Conservation (phyloP, 768 basidiomycete genomes). For the Mrakia frigida region DNA sequence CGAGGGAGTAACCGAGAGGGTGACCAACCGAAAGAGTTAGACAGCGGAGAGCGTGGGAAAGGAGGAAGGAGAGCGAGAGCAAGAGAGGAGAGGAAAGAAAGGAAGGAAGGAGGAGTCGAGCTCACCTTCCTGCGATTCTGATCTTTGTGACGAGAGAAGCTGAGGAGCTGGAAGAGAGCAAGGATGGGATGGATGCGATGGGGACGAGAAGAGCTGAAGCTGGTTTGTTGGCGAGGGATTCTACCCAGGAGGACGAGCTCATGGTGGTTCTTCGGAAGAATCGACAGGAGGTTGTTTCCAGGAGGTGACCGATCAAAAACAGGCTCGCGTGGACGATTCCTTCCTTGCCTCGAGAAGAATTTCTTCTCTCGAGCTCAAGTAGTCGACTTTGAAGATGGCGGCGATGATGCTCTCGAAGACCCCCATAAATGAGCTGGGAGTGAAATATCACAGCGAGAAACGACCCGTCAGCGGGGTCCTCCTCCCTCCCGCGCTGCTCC, state of each 20-base stretch:
- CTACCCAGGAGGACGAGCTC: not conserved
- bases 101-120: not conserved
- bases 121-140: slow-evolving; percentile 20
- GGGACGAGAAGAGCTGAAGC: not conserved
- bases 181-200: not conserved
- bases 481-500: too few species aligned
- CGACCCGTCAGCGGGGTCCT: too few species aligned
- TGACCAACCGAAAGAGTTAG: not conserved
- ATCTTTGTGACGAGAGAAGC: not conserved
- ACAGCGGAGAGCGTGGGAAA: not conserved
- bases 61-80: not conserved
- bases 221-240: slow-evolving; percentile 19
- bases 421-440: too few species aligned
- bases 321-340: not conserved
- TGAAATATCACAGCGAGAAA: too few species aligned
- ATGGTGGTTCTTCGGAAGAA: not conserved
- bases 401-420: too few species aligned
- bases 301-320: not conserved
- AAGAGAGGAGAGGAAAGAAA: not conserved
- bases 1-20: too few species aligned
- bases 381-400: too few species aligned
- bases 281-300: not conserved
- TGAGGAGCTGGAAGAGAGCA: not conserved
- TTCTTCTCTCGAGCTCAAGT: too few species aligned
- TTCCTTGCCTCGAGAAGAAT: too few species aligned